Evolutionary conservation across 805 yeast genomes (phyloP).

Genomic region (Wickerhamiella nectarea): DNA sequence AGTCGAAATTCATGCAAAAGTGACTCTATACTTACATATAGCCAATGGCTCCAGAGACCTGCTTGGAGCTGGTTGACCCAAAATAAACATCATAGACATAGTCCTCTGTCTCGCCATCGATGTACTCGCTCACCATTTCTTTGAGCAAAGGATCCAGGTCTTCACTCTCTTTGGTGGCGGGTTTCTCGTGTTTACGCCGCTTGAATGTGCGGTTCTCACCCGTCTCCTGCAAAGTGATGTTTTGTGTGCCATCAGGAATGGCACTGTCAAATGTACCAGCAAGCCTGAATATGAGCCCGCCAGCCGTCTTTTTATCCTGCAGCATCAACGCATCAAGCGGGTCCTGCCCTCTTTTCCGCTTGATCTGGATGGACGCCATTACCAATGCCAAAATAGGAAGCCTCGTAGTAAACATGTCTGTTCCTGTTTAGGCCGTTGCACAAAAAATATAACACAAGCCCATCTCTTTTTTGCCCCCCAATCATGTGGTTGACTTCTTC

Average conservation of each 20-base stretch:
- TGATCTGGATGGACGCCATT: slow-evolving; percentile 46
- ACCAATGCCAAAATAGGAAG: background rate
- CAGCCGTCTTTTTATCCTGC: slow-evolving; percentile 14
- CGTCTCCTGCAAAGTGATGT: slow-evolving; percentile 19
- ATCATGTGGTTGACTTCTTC: slow-evolving; percentile 16
- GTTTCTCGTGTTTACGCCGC: slow-evolving; percentile 15
- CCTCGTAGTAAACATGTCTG: no score
- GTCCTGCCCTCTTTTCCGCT: slow-evolving; percentile 75
- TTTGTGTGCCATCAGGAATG: slow-evolving; percentile 3
- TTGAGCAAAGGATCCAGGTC: slow-evolving; percentile 37
- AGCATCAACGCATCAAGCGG: slow-evolving; percentile 63
- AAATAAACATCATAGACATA: slow-evolving; percentile 88
- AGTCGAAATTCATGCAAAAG: no score
- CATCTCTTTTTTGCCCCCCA: no score
- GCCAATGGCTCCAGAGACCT: slow-evolving; percentile 27
- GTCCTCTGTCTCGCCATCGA: slow-evolving; percentile 34
- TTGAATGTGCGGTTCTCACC: slow-evolving; percentile 21
- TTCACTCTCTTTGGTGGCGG: background rate
- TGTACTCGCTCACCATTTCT: slow-evolving; percentile 51
- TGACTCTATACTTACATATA: slow-evolving; percentile 26
- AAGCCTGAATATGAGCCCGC: slow-evolving; percentile 18
- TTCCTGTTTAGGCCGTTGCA: background rate
- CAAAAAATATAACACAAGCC: no score
- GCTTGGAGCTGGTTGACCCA: slow-evolving; percentile 33
- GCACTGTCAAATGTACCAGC: slow-evolving; percentile 21